Evolutionary conservation across 768 basidiomycete species (phyloP).

Genomic region (Cystobasidium onofrii): DNA sequence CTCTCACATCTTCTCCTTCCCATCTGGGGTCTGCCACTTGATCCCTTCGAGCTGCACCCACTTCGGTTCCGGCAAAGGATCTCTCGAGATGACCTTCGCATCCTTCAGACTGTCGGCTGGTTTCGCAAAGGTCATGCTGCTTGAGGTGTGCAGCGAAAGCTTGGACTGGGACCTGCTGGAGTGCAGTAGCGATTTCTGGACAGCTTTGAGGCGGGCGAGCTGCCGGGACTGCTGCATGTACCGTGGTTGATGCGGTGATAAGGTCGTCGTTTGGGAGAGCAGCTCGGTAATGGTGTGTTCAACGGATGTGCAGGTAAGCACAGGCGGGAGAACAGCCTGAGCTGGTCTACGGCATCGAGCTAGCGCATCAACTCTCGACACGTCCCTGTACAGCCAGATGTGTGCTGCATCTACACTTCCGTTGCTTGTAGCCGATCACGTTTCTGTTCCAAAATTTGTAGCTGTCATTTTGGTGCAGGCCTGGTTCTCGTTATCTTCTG

Average conservation of each 20-base stretch:
- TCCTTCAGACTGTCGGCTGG: slow-evolving; percentile 26
- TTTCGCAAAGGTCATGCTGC: slow-evolving; percentile 24
- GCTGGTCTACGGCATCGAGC: too few species aligned
- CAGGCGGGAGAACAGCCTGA: too few species aligned
- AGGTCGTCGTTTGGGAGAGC: too few species aligned
- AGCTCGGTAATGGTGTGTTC: too few species aligned
- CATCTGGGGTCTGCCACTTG: slow-evolving; percentile 26
- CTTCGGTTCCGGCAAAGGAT: slow-evolving; percentile 18
- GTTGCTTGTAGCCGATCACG: neutral
- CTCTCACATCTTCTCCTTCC: slow-evolving; percentile 24
- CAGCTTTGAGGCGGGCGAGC: neutral
- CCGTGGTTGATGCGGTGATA: neutral
- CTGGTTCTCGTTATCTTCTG: neutral
- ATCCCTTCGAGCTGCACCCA: slow-evolving; percentile 30
- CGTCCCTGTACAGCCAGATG: too few species aligned
- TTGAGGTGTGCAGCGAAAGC: neutral
- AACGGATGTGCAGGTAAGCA: too few species aligned
- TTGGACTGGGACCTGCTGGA: neutral
- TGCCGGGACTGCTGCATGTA: neutral
- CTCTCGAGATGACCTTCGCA: neutral
- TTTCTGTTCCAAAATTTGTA: neutral
- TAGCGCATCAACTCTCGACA: too few species aligned
- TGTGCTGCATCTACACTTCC: too few species aligned
- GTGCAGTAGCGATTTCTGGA: neutral
- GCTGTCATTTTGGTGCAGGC: neutral